Base-by-base conservation (phyloP, 371 early-diverging fungal species). In the Mortierella sp. region DNA sequence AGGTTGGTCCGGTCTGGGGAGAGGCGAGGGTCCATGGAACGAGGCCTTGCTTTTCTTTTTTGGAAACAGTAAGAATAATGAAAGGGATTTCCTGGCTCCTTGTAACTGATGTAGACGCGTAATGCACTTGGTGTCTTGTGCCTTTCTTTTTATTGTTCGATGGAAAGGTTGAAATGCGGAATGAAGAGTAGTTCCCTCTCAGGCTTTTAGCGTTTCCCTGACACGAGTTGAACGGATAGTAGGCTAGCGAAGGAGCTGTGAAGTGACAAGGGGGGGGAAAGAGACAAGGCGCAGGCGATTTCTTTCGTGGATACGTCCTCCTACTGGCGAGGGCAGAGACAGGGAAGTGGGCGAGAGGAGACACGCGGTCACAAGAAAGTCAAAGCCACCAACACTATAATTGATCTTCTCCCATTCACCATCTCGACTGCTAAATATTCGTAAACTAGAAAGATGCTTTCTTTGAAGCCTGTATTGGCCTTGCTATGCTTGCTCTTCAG, bases 11-110 rank as follows among this genome's bases (percentile, higher is more conserved):
- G 69, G 73, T 69, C 68, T 19, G 72, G 78, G 2, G 78, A 78
- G 36, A 78, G 79, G 32, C 78, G 78, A 62, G 79, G 74, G 79
- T 78, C 74, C 79, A 69, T 74, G 41, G 13, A 47, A 61, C 15
- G 21, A 16, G 41, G n/a, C 55, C 24, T 48, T 61, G 16, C 21
- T 55, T 5, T 22, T 32, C 28, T 48, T 48, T 45, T 45, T 45
- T 16, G 45, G 45, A 16, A 45, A 45, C 45, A 45, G 45, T 45
- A 15, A 11, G 45, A 3, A 11, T 15, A 45, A 45, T 45, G 45
- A 15, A 45, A 21, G 36, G 7, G 10, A 60, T 63, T 74, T 74
- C 59, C 50, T 64, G 62, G 64, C 55, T 76, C 77, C 65, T 65
- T 53, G 53, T 67, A 55, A 55, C 67, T 60, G 52, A 64, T 63